Evolutionary conservation across 306 rosid species (phyloP).

Genomic region (Trifolium dubium): DNA sequence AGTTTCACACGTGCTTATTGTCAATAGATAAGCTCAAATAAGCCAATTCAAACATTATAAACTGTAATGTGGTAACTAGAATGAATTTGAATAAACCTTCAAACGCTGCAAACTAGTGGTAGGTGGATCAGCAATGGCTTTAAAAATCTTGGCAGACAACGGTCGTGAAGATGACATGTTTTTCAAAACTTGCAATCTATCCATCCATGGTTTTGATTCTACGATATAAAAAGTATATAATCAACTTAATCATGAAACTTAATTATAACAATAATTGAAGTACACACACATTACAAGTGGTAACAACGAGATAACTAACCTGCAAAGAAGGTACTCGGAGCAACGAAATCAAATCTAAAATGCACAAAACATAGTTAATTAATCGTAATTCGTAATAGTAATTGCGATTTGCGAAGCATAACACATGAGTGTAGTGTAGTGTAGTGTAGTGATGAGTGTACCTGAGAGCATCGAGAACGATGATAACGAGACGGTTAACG

Average conservation of each 20-base stretch:
- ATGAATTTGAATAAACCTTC: conserved; percentile 59
- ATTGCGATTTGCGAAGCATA: not conserved
- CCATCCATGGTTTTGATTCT: conserved; percentile 96
- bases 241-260: not conserved
- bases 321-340: conserved; percentile 82
- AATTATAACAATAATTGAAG: conserved; percentile 2
- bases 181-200: conserved; percentile 63
- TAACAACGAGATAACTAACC: conserved; percentile 48
- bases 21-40: not conserved
- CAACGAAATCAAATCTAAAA: conserved; percentile 86
- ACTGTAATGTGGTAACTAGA: not conserved
- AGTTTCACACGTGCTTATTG: too few relatives aligned
- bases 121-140: conserved; percentile 98
- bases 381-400: not conserved
- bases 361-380: not conserved
- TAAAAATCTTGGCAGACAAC: conserved; percentile 78
- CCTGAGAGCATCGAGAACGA: conserved; percentile 91
- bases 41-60: not conserved
- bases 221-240: not conserved
- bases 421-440: too few relatives aligned
- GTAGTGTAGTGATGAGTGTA: conserved; percentile 9
- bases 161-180: conserved; percentile 59
- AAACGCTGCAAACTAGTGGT: conserved; percentile 96
- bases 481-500: conserved; percentile 60
- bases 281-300: not conserved